Percentiles rank a stretch among this genome's conserved stretches.
Evolutionary conservation across 495 filamentous ascomycete genomes (phyloP).

Genomic region (Aspergillus sparsus): DNA sequence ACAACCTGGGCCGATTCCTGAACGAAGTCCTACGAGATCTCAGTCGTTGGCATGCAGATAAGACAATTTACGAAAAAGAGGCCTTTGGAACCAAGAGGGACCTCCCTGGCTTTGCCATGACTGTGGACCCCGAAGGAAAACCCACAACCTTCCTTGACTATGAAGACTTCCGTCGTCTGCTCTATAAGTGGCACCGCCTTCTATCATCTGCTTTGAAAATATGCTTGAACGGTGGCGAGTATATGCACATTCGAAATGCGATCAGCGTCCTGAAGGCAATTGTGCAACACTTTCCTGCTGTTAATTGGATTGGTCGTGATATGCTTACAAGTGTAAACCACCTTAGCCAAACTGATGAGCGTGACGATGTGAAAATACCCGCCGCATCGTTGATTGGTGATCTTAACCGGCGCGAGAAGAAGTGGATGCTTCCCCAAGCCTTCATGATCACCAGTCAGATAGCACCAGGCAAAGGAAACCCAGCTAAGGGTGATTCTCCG

Average conservation of each 20-base stretch:
- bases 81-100: conserved; percentile 65
- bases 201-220: conserved; percentile 72
- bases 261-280: conserved; percentile 86
- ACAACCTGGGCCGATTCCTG: conserved; percentile 86
- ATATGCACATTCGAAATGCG: conserved; percentile 97
- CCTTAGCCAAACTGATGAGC: conserved; percentile 66
- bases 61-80: conserved; percentile 73
- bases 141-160: conserved; percentile 70
- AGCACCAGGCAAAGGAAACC: conserved; percentile 17
- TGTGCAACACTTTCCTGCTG: conserved; percentile 75
- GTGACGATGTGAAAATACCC: conserved; percentile 87
- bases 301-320: conserved; percentile 81
- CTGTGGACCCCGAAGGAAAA: conserved; percentile 61
- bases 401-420: conserved; percentile 72
- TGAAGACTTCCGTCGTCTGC: conserved; percentile 79
- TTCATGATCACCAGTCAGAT: conserved; percentile 51
- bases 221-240: conserved; percentile 79
- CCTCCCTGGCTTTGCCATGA: conserved; percentile 68
- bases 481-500: conserved; percentile 21
- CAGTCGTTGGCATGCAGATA: conserved; percentile 78
- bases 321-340: conserved; percentile 66
- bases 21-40: conserved; percentile 77
- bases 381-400: conserved; percentile 83
- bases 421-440: conserved; percentile 84
- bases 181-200: conserved; percentile 87